Evolutionary conservation across 2,329 filamentous ascomycete genomes (phyloP).

Genomic region (Dactylellina parvicollis): DNA sequence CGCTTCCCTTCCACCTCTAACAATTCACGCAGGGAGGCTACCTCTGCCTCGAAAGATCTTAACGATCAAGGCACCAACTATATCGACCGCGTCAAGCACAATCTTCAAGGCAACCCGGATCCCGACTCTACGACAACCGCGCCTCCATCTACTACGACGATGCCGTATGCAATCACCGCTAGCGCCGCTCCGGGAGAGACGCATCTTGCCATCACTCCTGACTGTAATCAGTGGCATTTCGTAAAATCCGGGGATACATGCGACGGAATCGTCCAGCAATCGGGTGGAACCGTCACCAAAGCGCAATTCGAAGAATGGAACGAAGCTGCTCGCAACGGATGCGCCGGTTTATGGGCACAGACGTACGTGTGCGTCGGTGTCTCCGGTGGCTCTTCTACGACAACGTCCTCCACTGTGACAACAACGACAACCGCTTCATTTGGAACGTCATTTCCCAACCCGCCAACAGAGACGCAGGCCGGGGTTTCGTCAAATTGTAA

Average conservation of each 20-base stretch:
- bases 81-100: slow-evolving; percentile 28
- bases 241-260: slow-evolving; percentile 20
- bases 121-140: slow-evolving; percentile 23
- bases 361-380: slow-evolving; percentile 33
- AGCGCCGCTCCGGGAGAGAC: slow-evolving; percentile 28
- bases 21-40: slow-evolving; percentile 29
- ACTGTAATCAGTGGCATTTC: slow-evolving; percentile 37
- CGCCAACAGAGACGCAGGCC: slow-evolving; percentile 13
- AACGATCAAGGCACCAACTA: slow-evolving; percentile 35
- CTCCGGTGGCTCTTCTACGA: not conserved
- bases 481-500: slow-evolving; percentile 15
- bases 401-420: not conserved
- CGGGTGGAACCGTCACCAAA: slow-evolving; percentile 17
- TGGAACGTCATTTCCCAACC: slow-evolving; percentile 7
- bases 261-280: slow-evolving; percentile 5
- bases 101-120: slow-evolving; percentile 19
- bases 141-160: slow-evolving; percentile 11
- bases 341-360: slow-evolving; percentile 11
- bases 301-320: slow-evolving; percentile 31
- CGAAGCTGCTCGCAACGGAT: slow-evolving; percentile 8
- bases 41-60: slow-evolving; percentile 22
- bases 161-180: slow-evolving; percentile 17
- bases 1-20: no score
- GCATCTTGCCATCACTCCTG: slow-evolving; percentile 9
- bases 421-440: slow-evolving; percentile 2